Evolutionary conservation across 306 rosid genomes (phyloP), one percentile per base, ranked within the genome.

Genomic region (Acmispon strigosus): DNA sequence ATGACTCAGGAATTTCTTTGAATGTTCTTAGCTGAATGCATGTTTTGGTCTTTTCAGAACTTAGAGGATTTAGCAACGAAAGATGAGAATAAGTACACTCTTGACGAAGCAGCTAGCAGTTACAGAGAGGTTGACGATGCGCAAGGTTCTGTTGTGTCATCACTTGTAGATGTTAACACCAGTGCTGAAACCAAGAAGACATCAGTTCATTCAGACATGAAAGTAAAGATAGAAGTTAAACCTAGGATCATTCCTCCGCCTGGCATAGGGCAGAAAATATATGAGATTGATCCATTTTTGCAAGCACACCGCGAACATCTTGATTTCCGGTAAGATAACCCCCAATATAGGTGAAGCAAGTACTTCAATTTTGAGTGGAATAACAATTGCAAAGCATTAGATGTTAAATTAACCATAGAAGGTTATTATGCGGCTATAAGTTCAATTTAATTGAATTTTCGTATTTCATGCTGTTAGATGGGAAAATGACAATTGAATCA

Each of bases 251-350:
- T 95, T 81, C 86, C 96, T 44, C 84, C 89, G 72, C 96, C 96
- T 62, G 96, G 99, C 59, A 16, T 70, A 27, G 99, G 99, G 76
- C 57, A 87, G 79, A 89, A 66, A 70, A 95, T 95, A 82, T 95
- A 86, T 58, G 90, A 91, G 70, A 82, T 87, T 20, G 99, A 95
- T 86, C 81, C 96, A 66, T 20, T 51, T 57, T 81, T 95, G 85
- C 61, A 60, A 55, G 58, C 62, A 73, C 74, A 83, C 70, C 81
- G 81, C 10, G 62, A 12, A 17, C 99, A 95, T 87, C 91, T 95
- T 82, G 93, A 89, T 58, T 95, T 91, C 73, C 99, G 99, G 97
- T 95, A 77, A 80, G 96, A 63, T 56, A 29, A 73, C 71, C 39
- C 8, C 48, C 61, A 47, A 37, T 58, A 39, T 72, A 58, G 56